Conservation (phyloP, 208 protist species). For the Blastocrithidia nonstop region DNA sequence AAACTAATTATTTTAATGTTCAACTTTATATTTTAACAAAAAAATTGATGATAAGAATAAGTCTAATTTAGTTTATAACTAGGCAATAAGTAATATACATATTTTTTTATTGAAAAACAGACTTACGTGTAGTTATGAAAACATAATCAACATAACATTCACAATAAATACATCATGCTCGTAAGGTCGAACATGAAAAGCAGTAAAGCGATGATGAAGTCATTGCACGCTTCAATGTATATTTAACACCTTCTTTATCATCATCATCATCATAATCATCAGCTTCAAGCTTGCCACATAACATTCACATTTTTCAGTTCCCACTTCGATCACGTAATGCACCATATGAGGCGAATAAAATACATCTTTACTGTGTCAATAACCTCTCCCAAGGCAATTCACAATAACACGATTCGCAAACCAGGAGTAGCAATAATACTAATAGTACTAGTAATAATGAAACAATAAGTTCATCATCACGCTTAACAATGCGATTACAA, state of each 20-base stretch:
- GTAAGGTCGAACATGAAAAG: too few species aligned
- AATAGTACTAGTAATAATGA: background rate
- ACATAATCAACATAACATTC: background rate
- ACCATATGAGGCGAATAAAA: conserved; percentile 65
- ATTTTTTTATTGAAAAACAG: background rate
- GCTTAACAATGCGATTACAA: conserved; percentile 50
- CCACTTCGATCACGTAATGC: conserved; percentile 40
- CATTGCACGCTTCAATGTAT: conserved; percentile 65
- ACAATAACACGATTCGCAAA: background rate
- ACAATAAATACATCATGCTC: background rate
- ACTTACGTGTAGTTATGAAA: background rate
- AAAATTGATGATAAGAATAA: background rate
- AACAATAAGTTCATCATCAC: conserved; percentile 19
- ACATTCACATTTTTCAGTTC: conserved; percentile 82
- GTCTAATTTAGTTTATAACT: background rate
- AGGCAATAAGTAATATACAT: background rate
- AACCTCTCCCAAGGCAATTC: too few species aligned
- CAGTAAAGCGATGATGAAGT: conserved; percentile 78
- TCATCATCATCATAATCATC: too few species aligned
- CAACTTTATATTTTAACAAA: background rate
- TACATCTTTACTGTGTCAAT: too few species aligned
- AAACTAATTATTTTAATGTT: background rate
- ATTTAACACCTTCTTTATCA: conserved; percentile 29
- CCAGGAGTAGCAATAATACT: background rate
- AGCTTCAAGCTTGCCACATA: too few species aligned